Evolutionary conservation across 1,284 basidiomycete species (phyloP).

Genomic region (Violaceomyces palustris): DNA sequence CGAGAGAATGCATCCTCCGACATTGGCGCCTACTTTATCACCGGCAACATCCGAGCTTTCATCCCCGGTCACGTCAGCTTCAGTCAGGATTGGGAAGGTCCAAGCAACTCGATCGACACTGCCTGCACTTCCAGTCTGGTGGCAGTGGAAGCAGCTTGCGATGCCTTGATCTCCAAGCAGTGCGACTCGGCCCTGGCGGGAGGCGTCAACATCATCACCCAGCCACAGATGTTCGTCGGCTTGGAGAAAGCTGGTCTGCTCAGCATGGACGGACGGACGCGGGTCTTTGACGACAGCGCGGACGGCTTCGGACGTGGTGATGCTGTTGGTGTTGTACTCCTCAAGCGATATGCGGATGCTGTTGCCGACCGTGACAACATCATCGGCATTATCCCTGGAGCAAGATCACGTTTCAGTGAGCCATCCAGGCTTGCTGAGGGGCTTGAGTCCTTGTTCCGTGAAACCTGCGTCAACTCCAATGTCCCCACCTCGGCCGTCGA

Average conservation of each 20-base stretch:
- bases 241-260: slow-evolving; percentile 31
- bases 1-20: slow-evolving; percentile 31
- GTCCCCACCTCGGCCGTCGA: too few species aligned
- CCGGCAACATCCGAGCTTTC: slow-evolving; percentile 36
- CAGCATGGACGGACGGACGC: slow-evolving; percentile 14
- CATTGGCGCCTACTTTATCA: slow-evolving; percentile 37
- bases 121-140: slow-evolving; percentile 20
- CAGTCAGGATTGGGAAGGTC: slow-evolving; percentile 23
- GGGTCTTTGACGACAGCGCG: slow-evolving; percentile 12
- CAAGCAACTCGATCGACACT: slow-evolving; percentile 21
- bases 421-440: too few species aligned
- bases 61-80: slow-evolving; percentile 28
- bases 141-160: slow-evolving; percentile 20
- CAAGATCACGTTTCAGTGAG: too few species aligned
- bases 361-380: slow-evolving; percentile 26
- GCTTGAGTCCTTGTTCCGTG: too few species aligned
- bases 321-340: slow-evolving; percentile 22
- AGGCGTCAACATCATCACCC: slow-evolving; percentile 22
- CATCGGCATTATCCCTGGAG: slow-evolving; percentile 16
- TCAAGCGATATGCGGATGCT: slow-evolving; percentile 29
- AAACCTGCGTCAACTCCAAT: too few species aligned
- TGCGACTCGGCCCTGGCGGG: slow-evolving; percentile 31
- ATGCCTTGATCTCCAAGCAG: slow-evolving; percentile 22
- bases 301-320: slow-evolving; percentile 32
- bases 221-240: slow-evolving; percentile 32